Evolutionary conservation across 2,329 filamentous ascomycete genomes (phyloP).

Genomic region (Diatrype stigma): DNA sequence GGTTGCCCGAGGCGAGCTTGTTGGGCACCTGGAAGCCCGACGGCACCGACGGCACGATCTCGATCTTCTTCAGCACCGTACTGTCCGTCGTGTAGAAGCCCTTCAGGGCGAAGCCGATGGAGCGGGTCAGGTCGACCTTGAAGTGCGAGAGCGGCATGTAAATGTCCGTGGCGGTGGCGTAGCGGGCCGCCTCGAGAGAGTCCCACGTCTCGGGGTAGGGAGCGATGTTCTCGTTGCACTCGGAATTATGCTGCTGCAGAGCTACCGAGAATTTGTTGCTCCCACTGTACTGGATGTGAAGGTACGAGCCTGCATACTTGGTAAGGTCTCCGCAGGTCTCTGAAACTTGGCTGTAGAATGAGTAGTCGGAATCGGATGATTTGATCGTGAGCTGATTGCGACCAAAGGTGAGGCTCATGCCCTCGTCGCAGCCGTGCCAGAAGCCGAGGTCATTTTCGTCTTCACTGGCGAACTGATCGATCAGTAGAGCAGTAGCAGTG

Average conservation of each 20-base stretch:
- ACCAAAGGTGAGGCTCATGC: conserved; percentile 48
- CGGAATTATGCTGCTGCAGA: conserved; percentile 61
- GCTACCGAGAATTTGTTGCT: conserved; percentile 60
- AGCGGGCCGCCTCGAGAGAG: conserved; percentile 60
- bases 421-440: conserved; percentile 64
- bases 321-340: conserved; percentile 52
- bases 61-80: conserved; percentile 51
- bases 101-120: conserved; percentile 58
- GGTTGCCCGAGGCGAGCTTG: conserved; percentile 57
- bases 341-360: conserved; percentile 56
- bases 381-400: conserved; percentile 49
- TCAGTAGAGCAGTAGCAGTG: conserved; percentile 46
- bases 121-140: conserved; percentile 52
- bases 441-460: conserved; percentile 56
- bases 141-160: conserved; percentile 67
- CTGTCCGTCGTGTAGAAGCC: conserved; percentile 56
- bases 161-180: conserved; percentile 50
- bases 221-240: conserved; percentile 49
- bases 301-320: conserved; percentile 51
- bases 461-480: conserved; percentile 55
- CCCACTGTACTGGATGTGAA: conserved; percentile 62
- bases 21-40: conserved; percentile 45
- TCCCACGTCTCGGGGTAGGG: conserved; percentile 67
- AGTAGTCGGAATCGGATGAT: conserved; percentile 56
- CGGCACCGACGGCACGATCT: conserved; percentile 56